phyloP scores from a whole-genome alignment of 495 filamentous ascomycete genomes.

The Hypoxylon subgilvum region DNA sequence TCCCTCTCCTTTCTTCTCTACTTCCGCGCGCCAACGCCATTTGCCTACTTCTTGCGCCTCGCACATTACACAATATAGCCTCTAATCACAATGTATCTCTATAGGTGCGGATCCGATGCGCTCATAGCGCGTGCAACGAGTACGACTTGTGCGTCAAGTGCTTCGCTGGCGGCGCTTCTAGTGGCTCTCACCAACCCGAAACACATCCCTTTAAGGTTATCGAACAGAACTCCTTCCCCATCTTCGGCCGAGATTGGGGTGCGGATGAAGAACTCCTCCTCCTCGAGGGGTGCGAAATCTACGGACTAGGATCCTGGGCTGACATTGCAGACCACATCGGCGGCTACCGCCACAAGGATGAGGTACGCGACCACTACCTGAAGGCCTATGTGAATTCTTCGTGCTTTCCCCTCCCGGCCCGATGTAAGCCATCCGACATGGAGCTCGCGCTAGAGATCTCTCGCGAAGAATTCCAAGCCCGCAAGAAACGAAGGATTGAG shows the following conservation, averaged over 20 bases:
- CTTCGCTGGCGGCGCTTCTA: constrained; percentile 78
- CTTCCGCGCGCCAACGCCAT: too few relatives aligned
- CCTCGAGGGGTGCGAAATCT: constrained; percentile 95
- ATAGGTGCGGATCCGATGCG: constrained; percentile 93
- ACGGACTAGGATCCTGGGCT: constrained; percentile 95
- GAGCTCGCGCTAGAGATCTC: constrained; percentile 77
- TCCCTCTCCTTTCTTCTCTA: background rate
- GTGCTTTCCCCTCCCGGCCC: constrained; percentile 83
- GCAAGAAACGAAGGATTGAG: constrained; percentile 95
- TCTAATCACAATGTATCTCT: background rate
- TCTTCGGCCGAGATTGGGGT: constrained; percentile 94
- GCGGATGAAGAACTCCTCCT: constrained; percentile 94
- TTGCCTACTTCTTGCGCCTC: too few relatives aligned
- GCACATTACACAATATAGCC: background rate
- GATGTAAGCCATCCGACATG: constrained; percentile 80
- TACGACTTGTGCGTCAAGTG: constrained; percentile 98
- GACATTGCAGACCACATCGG: constrained; percentile 98
- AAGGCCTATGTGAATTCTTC: constrained; percentile 82
- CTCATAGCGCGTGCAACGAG: constrained; percentile 79
- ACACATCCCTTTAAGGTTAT: constrained; percentile 91
- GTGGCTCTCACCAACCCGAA: constrained; percentile 80
- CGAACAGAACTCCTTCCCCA: constrained; percentile 96
- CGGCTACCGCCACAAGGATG: constrained; percentile 89
- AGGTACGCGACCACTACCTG: constrained; percentile 91
- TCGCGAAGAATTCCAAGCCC: constrained; percentile 88